Base-by-base conservation (phyloP, 805 yeast genomes). In the Barnettozyma salicaria region DNA sequence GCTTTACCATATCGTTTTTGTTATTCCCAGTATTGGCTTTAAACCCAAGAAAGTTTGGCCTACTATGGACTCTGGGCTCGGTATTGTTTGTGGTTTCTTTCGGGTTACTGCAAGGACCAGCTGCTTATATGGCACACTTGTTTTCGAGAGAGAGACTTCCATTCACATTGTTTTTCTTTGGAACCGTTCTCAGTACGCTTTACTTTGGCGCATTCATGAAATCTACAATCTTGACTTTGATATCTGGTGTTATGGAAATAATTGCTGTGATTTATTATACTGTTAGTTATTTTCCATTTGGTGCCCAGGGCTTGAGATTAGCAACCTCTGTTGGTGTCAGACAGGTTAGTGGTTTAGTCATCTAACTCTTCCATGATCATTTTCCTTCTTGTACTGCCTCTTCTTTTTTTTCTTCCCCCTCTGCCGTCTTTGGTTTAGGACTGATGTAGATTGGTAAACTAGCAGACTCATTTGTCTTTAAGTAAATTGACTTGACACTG, bases 221-320 rank as follows among this genome's bases (percentile, higher is more conserved):
- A 50, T 77, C 83, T 37, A 78, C 95, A 1, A 52, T 92, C 6
- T 62, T 88, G 35, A 87, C 97, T 0, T 61, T 92, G 9, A 54
- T 87, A 10, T 77, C 87, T 22, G 82, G 92, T 29, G 59, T 82
- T 2, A 59, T 84, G 9, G 97, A 92, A 59, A 65, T 89, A 7
- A 60, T 92, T 39, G 90, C 96, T 1, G 88, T 92, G n/a, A 52
- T 87, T 5, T 89, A 89, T 68, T 92, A 92, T 58, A 80, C 92
- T 0, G 69, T 90, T 28, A 84, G 95, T 52, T 92, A 92, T 60
- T 90, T 92, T 71, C 98, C 98, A 11, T 83, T 89, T 64, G 98
- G 98, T 10, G 84, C 90, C 1, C 81, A 83, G 43, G 82, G 94
- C 3, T 52, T 80, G 33, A 62, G 72, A 43, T 65, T 77, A 58